phyloP scores from a whole-genome alignment of 2,329 filamentous ascomycete species.

The Colletotrichum liaoningense region DNA sequence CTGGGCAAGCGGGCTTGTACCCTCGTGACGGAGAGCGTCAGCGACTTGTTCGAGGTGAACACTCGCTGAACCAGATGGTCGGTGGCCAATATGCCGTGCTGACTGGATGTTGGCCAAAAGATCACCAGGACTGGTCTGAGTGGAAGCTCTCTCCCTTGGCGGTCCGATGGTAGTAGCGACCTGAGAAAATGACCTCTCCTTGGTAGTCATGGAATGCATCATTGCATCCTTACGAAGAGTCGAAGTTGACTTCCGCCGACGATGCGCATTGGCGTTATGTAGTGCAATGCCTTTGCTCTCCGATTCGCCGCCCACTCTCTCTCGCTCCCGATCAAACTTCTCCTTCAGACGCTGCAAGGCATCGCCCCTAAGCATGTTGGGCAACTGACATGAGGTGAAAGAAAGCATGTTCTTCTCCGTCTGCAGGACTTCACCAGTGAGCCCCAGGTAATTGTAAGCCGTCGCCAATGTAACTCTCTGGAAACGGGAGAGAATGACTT shows the following conservation, averaged over 20 bases:
- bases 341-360: constrained; percentile 88
- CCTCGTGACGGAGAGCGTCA: constrained; percentile 48
- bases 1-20: constrained; percentile 60
- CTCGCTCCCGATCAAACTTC: constrained; percentile 88
- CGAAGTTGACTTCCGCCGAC: constrained; percentile 78
- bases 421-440: constrained; percentile 90
- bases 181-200: constrained; percentile 56
- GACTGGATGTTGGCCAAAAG: constrained; percentile 82
- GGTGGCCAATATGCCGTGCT: constrained; percentile 68
- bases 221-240: constrained; percentile 83
- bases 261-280: constrained; percentile 79
- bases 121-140: constrained; percentile 77
- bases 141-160: constrained; percentile 53
- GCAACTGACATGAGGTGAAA: constrained; percentile 90
- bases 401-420: constrained; percentile 95
- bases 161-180: constrained; percentile 53
- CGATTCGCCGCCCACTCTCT: constrained; percentile 84
- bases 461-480: constrained; percentile 95
- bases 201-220: constrained; percentile 71
- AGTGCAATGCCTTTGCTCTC: constrained; percentile 93
- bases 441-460: constrained; percentile 91
- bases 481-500: constrained; percentile 94
- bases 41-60: constrained; percentile 41
- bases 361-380: constrained; percentile 87
- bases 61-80: constrained; percentile 45